Percentiles rank a stretch among this genome's conserved stretches.
Evolutionary conservation across 108 stramenopile genomes (phyloP).

Genomic region (Conticribra weissflogii): DNA sequence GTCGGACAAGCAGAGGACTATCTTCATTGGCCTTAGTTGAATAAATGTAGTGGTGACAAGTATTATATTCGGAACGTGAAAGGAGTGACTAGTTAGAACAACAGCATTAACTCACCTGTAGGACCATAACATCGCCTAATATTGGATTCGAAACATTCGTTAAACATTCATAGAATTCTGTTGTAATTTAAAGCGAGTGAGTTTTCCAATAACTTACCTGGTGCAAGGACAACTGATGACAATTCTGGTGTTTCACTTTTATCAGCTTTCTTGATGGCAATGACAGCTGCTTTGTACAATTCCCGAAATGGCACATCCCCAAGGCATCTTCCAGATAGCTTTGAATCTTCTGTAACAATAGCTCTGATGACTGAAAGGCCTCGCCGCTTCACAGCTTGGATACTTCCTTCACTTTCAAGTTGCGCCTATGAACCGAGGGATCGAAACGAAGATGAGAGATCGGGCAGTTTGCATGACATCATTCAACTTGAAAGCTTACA

Average conservation of each 20-base stretch:
- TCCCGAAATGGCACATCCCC: conserved; percentile 63
- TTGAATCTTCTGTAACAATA: conserved; percentile 52
- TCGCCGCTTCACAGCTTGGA: conserved; percentile 57
- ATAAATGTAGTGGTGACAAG: no score
- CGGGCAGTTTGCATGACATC: no score
- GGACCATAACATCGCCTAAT: no score
- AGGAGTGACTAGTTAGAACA: no score
- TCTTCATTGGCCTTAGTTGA: no score
- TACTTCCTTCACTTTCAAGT: conserved; percentile 52
- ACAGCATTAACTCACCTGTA: no score
- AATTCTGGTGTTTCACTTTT: conserved; percentile 40
- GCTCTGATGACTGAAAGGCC: conserved; percentile 79
- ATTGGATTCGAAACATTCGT: no score
- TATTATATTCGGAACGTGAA: no score
- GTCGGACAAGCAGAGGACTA: conserved; percentile 65
- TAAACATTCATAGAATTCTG: no score
- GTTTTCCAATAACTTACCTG: conserved; percentile 70
- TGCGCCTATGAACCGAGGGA: no score
- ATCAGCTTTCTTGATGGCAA: conserved; percentile 69
- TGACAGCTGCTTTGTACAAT: conserved; percentile 71
- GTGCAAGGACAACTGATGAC: conserved; percentile 52
- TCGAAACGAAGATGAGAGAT: no score
- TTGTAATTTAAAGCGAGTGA: conserved; percentile 46
- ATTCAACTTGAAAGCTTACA: conserved; percentile 38
- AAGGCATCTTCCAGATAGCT: conserved; percentile 59